Base-by-base conservation (phyloP, 331 rosid species). In the Telfairia occidentalis region DNA sequence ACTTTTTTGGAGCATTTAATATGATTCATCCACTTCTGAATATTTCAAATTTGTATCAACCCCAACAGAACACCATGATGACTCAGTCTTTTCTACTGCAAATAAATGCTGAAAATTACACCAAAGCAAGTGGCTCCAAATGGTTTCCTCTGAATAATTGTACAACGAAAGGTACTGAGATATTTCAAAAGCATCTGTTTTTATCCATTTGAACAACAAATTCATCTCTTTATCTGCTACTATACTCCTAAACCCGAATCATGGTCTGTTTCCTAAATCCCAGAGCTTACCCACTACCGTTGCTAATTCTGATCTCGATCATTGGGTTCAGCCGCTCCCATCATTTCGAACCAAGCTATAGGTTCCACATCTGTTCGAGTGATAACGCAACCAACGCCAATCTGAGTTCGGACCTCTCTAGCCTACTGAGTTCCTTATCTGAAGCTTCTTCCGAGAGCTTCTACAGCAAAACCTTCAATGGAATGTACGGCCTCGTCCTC, bases 401-500 rank as follows among this genome's bases (percentile, higher is more conserved):
- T 70, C 58, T 46, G 40, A 58, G 35, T 43, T 70, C 75, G 5
- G 18, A 46, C 18, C 75, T 70, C 75, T 26, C 0, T 3, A 42
- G 75, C 26, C 26, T 70, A 29, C 55, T 70, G 58, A 16, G 7
- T 45, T 70, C 58, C 15, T 28, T 70, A 43, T 43, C 75, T 7
- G 26, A 70, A 70, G 57, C 55, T 70, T 70, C 75, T 7, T 23
- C 75, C 11, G 75, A 43, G 28, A 70, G 26, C 40, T 70, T 70
- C 75, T 46, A 70, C 75, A 45, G 16, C 7, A 46, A 6, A 46
- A 70, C 42, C 5, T 15, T 15, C 57, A 46, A 70, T 45, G 75
- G 58, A 45, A 45, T 76, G 74, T 48, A 74, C 49, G 96, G 89
- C 54, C 82, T 82, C 45, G 85, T 86, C 82, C 88, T 83, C 75